phyloP scores from a whole-genome alignment of 257 asterid species.

The Rubia yunnanensis region DNA sequence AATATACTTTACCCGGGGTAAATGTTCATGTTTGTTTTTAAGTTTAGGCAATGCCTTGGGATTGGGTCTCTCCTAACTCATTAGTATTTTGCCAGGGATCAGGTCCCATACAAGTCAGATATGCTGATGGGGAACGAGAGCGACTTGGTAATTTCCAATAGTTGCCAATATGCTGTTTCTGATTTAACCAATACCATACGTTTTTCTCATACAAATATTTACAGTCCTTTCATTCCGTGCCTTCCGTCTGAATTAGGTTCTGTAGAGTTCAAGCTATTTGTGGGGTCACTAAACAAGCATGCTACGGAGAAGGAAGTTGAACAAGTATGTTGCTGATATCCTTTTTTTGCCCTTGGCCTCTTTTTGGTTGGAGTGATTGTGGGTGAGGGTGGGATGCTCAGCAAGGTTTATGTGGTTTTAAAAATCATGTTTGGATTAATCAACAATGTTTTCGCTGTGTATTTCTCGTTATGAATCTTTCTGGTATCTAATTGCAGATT shows the following conservation, averaged over 20 bases:
- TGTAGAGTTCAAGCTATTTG: conserved; percentile 81
- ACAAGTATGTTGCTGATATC: conserved; percentile 47
- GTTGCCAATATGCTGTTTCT: neutral
- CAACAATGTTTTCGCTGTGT: neutral
- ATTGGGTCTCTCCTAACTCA: conserved; percentile 11
- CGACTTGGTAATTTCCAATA: conserved; percentile 63
- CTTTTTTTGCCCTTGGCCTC: too few species aligned
- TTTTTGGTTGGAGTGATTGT: too few species aligned
- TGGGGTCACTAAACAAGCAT: conserved; percentile 80
- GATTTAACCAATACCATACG: neutral
- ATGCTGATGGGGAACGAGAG: conserved; percentile 98
- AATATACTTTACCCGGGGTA: conserved; percentile 87
- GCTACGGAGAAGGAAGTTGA: conserved; percentile 91
- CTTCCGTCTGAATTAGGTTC: conserved; percentile 42
- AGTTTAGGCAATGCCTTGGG: neutral
- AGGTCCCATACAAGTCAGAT: conserved; percentile 96
- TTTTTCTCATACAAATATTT: neutral
- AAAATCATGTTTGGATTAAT: neutral
- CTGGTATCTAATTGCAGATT: conserved; percentile 40
- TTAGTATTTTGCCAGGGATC: conserved; percentile 47
- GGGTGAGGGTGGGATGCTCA: too few species aligned
- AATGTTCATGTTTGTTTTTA: conserved; percentile 14
- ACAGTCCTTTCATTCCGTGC: neutral
- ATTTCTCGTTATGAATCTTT: neutral
- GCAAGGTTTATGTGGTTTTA: neutral